Percentiles rank a stretch among this genome's conserved stretches.
phyloP scores from a whole-genome alignment of 495 filamentous ascomycete genomes.

The Clohesyomyces aquaticus region DNA sequence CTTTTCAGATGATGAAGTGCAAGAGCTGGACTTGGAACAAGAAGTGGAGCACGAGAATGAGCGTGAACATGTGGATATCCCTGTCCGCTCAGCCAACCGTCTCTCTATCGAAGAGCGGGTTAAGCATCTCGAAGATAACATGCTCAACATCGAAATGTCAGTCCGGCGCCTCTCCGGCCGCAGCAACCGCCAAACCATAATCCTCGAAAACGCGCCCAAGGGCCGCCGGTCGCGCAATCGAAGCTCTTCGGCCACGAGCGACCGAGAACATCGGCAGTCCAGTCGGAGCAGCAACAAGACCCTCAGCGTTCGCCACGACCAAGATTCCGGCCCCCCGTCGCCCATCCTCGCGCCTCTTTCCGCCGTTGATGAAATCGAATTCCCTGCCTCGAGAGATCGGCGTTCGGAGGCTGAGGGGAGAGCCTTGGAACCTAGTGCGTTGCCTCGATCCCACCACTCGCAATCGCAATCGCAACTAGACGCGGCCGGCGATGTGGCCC shows the following conservation, averaged over 20 bases:
- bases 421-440: not conserved
- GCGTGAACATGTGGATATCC: not conserved
- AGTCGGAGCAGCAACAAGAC: conserved; percentile 26
- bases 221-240: conserved; percentile 32
- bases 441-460: conserved; percentile 1
- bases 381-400: not conserved
- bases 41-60: no score
- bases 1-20: conserved; percentile 28
- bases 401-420: not conserved
- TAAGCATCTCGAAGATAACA: conserved; percentile 28
- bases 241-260: conserved; percentile 28
- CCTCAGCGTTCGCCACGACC: conserved; percentile 14
- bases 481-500: conserved; percentile 9
- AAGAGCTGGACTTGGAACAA: no score
- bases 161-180: conserved; percentile 35
- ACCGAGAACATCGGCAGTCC: conserved; percentile 26
- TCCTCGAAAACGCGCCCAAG: conserved; percentile 41
- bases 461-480: no score
- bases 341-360: conserved; percentile 27
- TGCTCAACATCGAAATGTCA: conserved; percentile 26
- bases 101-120: conserved; percentile 37
- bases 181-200: conserved; percentile 39
- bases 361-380: conserved; percentile 20
- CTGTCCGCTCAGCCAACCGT: conserved; percentile 4
- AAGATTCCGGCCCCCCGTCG: conserved; percentile 11